These are phyloP conservation scores for Pyrus hybrid DNA, from an alignment of 331 rosid genomes.

Conservation along the genomic window DNA sequence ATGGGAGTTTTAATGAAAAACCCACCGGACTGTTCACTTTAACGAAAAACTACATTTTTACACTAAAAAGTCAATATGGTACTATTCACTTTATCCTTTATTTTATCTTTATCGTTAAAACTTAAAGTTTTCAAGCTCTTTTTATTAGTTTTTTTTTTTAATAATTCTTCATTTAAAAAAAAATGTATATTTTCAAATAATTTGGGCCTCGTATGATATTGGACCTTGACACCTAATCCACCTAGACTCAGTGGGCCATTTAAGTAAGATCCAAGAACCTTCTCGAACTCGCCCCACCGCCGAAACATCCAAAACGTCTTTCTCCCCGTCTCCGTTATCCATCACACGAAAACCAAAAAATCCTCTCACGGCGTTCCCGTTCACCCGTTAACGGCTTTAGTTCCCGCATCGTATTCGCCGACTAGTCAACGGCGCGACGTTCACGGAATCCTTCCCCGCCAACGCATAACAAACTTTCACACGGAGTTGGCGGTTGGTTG, in stretches of 20 bases:
- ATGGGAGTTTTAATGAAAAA: too few relatives aligned
- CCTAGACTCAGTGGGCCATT: not conserved
- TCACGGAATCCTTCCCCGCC: not conserved
- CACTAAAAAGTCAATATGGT: too few relatives aligned
- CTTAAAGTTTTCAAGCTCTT: too few relatives aligned
- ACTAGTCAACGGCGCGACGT: not conserved
- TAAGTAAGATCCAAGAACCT: not conserved
- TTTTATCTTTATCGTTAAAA: too few relatives aligned
- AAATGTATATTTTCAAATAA: too few relatives aligned
- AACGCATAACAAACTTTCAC: not conserved
- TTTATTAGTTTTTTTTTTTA: too few relatives aligned
- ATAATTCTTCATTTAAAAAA: too few relatives aligned
- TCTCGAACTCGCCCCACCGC: not conserved
- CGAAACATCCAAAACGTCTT: not conserved
- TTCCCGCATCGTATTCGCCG: not conserved
- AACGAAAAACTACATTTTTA: too few relatives aligned
- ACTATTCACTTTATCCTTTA: too few relatives aligned
- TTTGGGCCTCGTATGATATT: too few relatives aligned
- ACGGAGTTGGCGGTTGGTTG: not conserved
- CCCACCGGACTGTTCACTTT: too few relatives aligned
- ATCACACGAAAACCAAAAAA: not conserved
- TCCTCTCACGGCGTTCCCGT: not conserved
- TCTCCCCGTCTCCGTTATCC: not conserved
- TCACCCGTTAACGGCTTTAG: not conserved
- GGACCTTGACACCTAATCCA: not conserved